Conservation (phyloP, 495 filamentous ascomycete genomes). For the Xeromyces bisporus region DNA sequence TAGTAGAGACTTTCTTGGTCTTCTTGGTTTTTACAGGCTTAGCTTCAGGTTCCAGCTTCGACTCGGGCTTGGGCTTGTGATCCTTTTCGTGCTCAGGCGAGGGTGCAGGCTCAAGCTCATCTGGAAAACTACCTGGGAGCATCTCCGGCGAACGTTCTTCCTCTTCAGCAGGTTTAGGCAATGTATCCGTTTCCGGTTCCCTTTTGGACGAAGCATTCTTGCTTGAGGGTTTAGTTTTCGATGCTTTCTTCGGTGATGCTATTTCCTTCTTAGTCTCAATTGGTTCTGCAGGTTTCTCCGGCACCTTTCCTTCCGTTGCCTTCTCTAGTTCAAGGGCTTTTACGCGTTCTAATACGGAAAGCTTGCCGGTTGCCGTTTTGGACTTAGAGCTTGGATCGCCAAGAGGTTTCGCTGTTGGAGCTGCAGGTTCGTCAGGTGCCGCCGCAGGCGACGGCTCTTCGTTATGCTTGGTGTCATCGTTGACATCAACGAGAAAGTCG, state of each 20-base stretch:
- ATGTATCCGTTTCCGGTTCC: slow-evolving; percentile 8
- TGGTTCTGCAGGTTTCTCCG: slow-evolving; percentile 12
- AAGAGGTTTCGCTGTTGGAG: slow-evolving; percentile 7
- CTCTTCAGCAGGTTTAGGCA: slow-evolving; percentile 7
- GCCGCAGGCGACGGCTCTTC: slow-evolving; percentile 16
- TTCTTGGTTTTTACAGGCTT: slow-evolving; percentile 14
- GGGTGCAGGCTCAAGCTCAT: slow-evolving; percentile 11
- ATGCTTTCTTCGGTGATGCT: slow-evolving; percentile 1
- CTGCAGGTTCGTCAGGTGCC: slow-evolving; percentile 14
- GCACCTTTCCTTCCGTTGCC: slow-evolving; percentile 18
- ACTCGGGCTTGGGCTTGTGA: slow-evolving; percentile 1
- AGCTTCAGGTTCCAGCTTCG: slow-evolving; percentile 7
- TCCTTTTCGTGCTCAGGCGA: slow-evolving; percentile 6
- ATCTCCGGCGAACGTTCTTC: slow-evolving; percentile 16
- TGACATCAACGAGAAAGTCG: slow-evolving; percentile 18
- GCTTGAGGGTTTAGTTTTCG: slow-evolving; percentile 2
- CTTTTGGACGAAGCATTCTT: slow-evolving; percentile 1
- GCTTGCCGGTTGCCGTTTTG: slow-evolving; percentile 24
- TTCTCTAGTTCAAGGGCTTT: slow-evolving; percentile 31
- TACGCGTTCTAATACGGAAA: slow-evolving; percentile 31
- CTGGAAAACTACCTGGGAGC: slow-evolving; percentile 28
- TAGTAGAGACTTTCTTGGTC: slow-evolving; percentile 15
- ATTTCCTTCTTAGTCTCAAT: neutral
- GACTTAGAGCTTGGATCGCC: slow-evolving; percentile 20
- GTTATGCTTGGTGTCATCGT: slow-evolving; percentile 13